Evolutionary conservation across 805 yeast genomes (phyloP), one percentile per base, ranked within the genome.

Genomic region (Candida methanosorbosa): DNA sequence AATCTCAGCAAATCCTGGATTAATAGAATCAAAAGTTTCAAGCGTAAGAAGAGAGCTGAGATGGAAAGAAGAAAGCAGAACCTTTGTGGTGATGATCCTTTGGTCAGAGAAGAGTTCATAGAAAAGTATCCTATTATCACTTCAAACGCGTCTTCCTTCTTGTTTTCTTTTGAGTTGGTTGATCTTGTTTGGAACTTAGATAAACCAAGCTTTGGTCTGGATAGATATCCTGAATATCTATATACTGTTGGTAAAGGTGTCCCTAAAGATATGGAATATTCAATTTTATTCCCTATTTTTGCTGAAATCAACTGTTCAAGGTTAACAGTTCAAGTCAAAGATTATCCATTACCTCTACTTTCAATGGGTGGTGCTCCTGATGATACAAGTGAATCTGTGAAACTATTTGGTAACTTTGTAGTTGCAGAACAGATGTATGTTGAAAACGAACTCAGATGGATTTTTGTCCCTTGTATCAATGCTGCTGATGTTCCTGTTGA

Each of bases 351-450:
- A 3, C 83, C 87, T 0, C 44, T 78, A 5, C 43, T 77, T 2
- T 66, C 72, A 3, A 72, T 79, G 42, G 58, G 58, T 19, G 61
- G 59, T 16, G 48, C 40, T 18, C 85, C 85, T 0, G 57, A 64
- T 12, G 59, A 54, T 30, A 18, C 20, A 1, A 57, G 63, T 0
- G 48, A 52, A 18, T 48, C 66, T 13, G 56, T 56, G 8, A 38
- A 40, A 9, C 52, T 70, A 12, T 37, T 44, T 4, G 75, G 75
- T 20, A 77, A 77, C 46, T 28, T 78, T 21, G 74, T 74, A 1
- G 59, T 79, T 37, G 76, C 76, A 32, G 87, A 79, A 41, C 71
- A 68, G 40, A 60, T 75, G 55, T 75, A 66, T 51, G 76, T 74
- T 3, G 77, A 78, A 2, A 56, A 56, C 15, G 61, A 56, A 39